Percentiles rank a stretch among this genome's conserved stretches.
Evolutionary conservation across 2,329 filamentous ascomycete genomes (phyloP).

Genomic region (Corinectria fuckeliana): DNA sequence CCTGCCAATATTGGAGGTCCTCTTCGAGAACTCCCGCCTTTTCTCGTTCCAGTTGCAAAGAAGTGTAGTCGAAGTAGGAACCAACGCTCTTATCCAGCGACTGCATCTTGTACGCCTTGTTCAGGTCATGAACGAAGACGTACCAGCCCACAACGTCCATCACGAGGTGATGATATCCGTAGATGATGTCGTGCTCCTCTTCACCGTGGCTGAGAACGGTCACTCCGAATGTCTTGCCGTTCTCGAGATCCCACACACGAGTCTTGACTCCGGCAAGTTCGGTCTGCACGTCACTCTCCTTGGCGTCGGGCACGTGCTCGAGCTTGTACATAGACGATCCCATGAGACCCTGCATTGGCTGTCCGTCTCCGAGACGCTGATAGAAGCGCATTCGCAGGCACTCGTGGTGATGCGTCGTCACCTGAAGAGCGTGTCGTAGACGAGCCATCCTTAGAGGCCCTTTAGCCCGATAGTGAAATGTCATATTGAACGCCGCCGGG

Average conservation of each 20-base stretch:
- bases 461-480: constrained; percentile 10
- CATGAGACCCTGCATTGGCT: constrained; percentile 36
- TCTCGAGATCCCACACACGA: constrained; percentile 47
- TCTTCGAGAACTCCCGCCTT: constrained; percentile 9
- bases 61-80: constrained; percentile 48
- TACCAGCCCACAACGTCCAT: constrained; percentile 57
- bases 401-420: constrained; percentile 28
- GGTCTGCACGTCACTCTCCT: constrained; percentile 30
- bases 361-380: constrained; percentile 17
- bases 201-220: constrained; percentile 43
- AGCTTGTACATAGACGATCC: constrained; percentile 37
- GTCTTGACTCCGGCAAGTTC: constrained; percentile 38
- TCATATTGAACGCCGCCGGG: constrained; percentile 17
- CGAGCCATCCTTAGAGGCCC: constrained; percentile 22
- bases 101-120: constrained; percentile 49
- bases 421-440: constrained; percentile 22
- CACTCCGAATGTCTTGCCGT: constrained; percentile 43
- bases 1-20: constrained; percentile 18
- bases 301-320: constrained; percentile 31
- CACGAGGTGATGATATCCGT: constrained; percentile 57
- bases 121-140: constrained; percentile 52
- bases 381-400: constrained; percentile 31
- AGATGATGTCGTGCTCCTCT: constrained; percentile 48
- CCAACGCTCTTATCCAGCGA: constrained; percentile 16
- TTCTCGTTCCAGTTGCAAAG: constrained; percentile 40